These are phyloP conservation scores for Backusella parvicylindrica DNA, from an alignment of 192 early-diverging fungal species.

Conservation along the genomic window DNA sequence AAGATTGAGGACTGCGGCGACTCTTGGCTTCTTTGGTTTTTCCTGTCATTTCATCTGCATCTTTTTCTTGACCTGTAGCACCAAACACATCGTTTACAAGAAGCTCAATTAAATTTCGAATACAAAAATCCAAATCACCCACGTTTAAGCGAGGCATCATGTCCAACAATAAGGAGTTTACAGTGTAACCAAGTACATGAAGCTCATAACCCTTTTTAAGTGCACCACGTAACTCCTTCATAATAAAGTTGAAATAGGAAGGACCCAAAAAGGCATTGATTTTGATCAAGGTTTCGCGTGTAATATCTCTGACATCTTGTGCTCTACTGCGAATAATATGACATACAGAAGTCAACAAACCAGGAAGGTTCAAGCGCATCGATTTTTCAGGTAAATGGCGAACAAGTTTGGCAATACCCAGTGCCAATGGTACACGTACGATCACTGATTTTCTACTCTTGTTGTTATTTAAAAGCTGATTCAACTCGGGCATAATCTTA, in stretches of 20 bases:
- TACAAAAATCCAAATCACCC: conserved; percentile 78
- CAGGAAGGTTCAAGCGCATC: conserved; percentile 78
- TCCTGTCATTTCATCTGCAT: conserved; percentile 81
- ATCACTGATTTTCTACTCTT: conserved; percentile 72
- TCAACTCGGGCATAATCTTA: conserved; percentile 81
- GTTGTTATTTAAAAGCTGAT: conserved; percentile 64
- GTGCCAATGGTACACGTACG: conserved; percentile 80
- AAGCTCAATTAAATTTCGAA: conserved; percentile 67
- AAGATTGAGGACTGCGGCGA: conserved; percentile 79
- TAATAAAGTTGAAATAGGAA: conserved; percentile 80
- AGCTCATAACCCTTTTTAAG: conserved; percentile 84
- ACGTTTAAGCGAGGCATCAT: conserved; percentile 54
- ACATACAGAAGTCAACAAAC: conserved; percentile 83
- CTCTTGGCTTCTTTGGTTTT: conserved; percentile 91
- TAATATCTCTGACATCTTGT: conserved; percentile 82
- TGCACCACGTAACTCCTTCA: conserved; percentile 78
- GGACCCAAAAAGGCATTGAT: conserved; percentile 83
- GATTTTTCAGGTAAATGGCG: conserved; percentile 73
- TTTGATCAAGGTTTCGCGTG: conserved; percentile 83
- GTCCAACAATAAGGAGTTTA: conserved; percentile 78
- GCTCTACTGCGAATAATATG: conserved; percentile 79
- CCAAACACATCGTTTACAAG: conserved; percentile 94
- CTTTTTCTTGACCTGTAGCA: conserved; percentile 81
- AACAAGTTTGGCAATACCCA: conserved; percentile 84
- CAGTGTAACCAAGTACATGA: conserved; percentile 93